A percentile compares a stretch with the other conserved stretches of the same genome.
Evolutionary conservation across 1,284 basidiomycete genomes (phyloP).

Genomic region (Ganoderma sinense): DNA sequence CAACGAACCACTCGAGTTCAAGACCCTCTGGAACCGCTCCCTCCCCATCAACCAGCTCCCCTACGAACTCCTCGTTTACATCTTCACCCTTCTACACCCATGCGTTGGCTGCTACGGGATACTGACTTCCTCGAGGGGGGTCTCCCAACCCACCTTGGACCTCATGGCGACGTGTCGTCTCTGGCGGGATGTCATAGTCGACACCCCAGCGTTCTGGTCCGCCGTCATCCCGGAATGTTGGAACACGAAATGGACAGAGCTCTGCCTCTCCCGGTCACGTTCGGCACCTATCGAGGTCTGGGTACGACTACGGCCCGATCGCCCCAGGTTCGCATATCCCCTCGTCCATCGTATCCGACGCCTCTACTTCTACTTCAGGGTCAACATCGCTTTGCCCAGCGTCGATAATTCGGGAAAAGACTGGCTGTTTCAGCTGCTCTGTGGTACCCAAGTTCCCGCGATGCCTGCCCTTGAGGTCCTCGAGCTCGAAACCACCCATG

Average conservation of each 20-base stretch:
- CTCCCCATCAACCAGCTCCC: neutral
- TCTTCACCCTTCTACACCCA: neutral
- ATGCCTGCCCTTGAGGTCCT: neutral
- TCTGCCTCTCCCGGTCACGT: neutral
- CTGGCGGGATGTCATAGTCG: neutral
- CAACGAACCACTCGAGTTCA: neutral
- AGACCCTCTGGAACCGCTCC: neutral
- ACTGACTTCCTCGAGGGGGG: no score
- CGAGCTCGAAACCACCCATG: neutral
- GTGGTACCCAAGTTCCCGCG: neutral
- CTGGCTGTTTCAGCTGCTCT: neutral
- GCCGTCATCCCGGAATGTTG: neutral
- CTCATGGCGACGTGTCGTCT: neutral
- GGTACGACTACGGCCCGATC: no score
- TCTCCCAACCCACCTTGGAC: neutral
- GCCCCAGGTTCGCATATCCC: neutral
- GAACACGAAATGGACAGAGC: neutral
- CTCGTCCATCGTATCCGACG: neutral
- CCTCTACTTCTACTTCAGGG: neutral
- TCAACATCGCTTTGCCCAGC: neutral
- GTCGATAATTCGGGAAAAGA: neutral
- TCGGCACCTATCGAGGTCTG: neutral
- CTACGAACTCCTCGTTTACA: neutral
- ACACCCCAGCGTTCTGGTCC: neutral
- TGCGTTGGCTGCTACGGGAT: neutral